Evolutionary conservation across 441 rosid genomes (phyloP).

Genomic region (Brassica balearica): DNA sequence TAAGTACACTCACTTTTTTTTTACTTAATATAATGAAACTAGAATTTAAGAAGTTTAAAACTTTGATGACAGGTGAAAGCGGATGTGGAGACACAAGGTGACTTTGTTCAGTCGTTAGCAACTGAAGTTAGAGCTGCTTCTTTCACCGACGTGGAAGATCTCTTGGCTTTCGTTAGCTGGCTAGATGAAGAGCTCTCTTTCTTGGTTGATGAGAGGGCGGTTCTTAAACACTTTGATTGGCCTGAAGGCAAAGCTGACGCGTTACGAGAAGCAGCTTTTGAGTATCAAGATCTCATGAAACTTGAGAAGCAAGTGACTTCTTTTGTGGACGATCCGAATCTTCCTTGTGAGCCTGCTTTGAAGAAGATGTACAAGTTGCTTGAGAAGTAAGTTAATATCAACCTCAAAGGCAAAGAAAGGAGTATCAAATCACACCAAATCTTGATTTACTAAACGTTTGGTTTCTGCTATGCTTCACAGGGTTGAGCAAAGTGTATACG

Average conservation of each 20-base stretch:
- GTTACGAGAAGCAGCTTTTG: slow-evolving; percentile 93
- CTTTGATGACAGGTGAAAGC: slow-evolving; percentile 80
- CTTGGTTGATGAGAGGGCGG: slow-evolving; percentile 98
- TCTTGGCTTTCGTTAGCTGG: slow-evolving; percentile 96
- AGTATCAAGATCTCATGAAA: slow-evolving; percentile 91
- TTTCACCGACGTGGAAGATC: slow-evolving; percentile 74
- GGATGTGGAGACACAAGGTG: slow-evolving; percentile 98
- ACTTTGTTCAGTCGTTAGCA: slow-evolving; percentile 92
- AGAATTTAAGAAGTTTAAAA: not conserved
- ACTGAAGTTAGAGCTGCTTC: slow-evolving; percentile 88
- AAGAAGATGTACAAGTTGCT: slow-evolving; percentile 96
- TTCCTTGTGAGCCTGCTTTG: slow-evolving; percentile 85
- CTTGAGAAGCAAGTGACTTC: slow-evolving; percentile 81
- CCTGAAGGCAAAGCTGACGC: slow-evolving; percentile 99
- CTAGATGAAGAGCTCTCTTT: slow-evolving; percentile 98
- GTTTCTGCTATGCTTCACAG: slow-evolving; percentile 46
- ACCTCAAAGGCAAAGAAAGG: not conserved
- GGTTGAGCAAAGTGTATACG: slow-evolving; percentile 90
- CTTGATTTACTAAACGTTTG: slow-evolving; percentile 25
- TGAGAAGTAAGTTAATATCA: slow-evolving; percentile 64
- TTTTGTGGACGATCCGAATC: slow-evolving; percentile 81
- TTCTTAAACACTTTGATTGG: slow-evolving; percentile 98
- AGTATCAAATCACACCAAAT: slow-evolving; percentile 11
- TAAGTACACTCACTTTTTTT: slow-evolving; percentile 34
- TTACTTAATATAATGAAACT: not conserved